phyloP scores from a whole-genome alignment of 306 rosid species.

The Quercus gilva region DNA sequence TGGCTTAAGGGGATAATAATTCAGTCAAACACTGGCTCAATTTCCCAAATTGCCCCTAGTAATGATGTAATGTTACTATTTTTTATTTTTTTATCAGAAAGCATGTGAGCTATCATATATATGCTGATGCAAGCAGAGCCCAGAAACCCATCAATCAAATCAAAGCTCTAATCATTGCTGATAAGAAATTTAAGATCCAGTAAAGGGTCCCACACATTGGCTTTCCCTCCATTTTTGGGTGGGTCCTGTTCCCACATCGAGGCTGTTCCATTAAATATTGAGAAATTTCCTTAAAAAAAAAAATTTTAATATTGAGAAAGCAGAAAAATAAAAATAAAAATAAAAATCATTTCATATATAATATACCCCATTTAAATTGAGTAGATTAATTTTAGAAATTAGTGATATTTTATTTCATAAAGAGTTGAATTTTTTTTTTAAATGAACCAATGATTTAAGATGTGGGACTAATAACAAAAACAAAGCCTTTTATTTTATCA shows the following conservation, averaged over 20 bases:
- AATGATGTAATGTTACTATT: not conserved
- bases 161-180: conserved; percentile 58
- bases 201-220: not conserved
- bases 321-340: too few species aligned
- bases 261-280: not conserved
- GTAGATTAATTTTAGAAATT: too few species aligned
- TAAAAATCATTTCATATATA: too few species aligned
- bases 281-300: not conserved
- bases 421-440: too few species aligned
- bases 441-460: too few species aligned
- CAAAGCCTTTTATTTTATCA: too few species aligned
- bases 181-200: conserved; percentile 41
- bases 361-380: too few species aligned
- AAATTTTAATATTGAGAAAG: not conserved
- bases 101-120: conserved; percentile 26
- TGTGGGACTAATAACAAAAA: too few species aligned
- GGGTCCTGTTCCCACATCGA: not conserved
- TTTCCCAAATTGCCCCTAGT: conserved; percentile 27
- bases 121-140: conserved; percentile 26
- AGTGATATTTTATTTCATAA: too few species aligned
- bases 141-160: conserved; percentile 37
- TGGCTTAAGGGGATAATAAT: conserved; percentile 35
- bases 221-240: not conserved
- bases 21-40: conserved; percentile 17
- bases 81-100: not conserved